These are phyloP conservation scores for Penicillium antarcticum DNA, from an alignment of 495 filamentous ascomycete genomes.

Conservation along the genomic window DNA sequence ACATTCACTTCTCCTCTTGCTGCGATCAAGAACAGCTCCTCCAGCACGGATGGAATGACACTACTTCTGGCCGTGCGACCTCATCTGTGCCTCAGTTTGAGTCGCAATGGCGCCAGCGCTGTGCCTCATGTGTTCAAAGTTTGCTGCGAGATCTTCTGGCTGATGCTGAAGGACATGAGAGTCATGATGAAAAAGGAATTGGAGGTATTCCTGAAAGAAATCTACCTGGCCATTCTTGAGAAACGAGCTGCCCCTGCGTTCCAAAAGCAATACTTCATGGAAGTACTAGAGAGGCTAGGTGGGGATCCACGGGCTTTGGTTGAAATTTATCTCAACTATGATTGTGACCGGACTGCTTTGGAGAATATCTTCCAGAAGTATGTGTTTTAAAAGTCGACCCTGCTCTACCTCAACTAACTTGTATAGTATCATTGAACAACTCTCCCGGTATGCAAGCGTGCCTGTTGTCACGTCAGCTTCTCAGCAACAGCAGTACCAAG, in stretches of 20 bases:
- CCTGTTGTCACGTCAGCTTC: conserved; percentile 67
- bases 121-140: conserved; percentile 91
- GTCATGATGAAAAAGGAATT: conserved; percentile 98
- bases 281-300: conserved; percentile 76
- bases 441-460: conserved; percentile 76
- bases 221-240: conserved; percentile 91
- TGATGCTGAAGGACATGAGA: conserved; percentile 91
- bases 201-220: conserved; percentile 96
- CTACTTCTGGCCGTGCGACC: conserved; percentile 96
- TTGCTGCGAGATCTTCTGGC: conserved; percentile 95
- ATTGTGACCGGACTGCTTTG: conserved; percentile 86
- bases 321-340: conserved; percentile 97
- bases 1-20: conserved; percentile 87
- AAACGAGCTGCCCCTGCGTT: conserved; percentile 79
- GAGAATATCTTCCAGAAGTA: conserved; percentile 93
- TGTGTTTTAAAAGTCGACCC: conserved; percentile 2
- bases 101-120: conserved; percentile 89
- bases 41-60: conserved; percentile 76
- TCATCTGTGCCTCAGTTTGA: conserved; percentile 90
- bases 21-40: conserved; percentile 85
- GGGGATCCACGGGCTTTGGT: conserved; percentile 86
- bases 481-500: conserved; percentile 83
- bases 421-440: conserved; percentile 77
- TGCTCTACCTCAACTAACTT: conserved; percentile 14
- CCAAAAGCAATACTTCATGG: conserved; percentile 90